phyloP scores from a whole-genome alignment of 2,329 filamentous ascomycete species.

The Aschersonia sp. region DNA sequence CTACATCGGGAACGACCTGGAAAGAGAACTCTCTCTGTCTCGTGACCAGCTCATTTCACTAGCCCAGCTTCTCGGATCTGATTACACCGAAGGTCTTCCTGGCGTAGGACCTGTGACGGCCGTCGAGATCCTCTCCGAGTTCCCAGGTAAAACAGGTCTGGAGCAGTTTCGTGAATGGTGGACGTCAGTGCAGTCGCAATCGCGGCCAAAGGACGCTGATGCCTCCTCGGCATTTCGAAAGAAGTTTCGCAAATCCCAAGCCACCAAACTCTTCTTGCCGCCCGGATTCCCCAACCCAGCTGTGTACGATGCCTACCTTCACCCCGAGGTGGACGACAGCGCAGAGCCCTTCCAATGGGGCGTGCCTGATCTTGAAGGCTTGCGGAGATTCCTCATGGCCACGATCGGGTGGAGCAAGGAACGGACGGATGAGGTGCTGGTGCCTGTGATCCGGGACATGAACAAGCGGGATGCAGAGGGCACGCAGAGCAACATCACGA shows the following conservation, averaged over 20 bases:
- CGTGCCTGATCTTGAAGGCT: constrained; percentile 76
- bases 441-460: constrained; percentile 93
- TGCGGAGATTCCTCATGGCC: constrained; percentile 73
- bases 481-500: constrained; percentile 93
- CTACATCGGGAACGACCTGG: constrained; percentile 71
- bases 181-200: constrained; percentile 55
- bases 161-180: constrained; percentile 81
- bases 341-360: constrained; percentile 85
- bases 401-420: constrained; percentile 91
- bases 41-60: constrained; percentile 79
- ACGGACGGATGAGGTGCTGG: constrained; percentile 85
- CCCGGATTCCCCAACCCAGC: constrained; percentile 62
- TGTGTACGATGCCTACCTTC: constrained; percentile 71
- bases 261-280: constrained; percentile 75
- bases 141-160: constrained; percentile 47
- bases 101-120: constrained; percentile 91
- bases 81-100: constrained; percentile 86
- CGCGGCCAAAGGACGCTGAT: constrained; percentile 50
- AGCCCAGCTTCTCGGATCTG: constrained; percentile 80
- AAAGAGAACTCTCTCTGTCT: constrained; percentile 77
- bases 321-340: constrained; percentile 72
- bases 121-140: constrained; percentile 87
- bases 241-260: constrained; percentile 72
- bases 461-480: constrained; percentile 78
- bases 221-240: constrained; percentile 53